Percentiles rank a stretch among this genome's conserved stretches.
Conservation (phyloP, 495 filamentous ascomycete genomes). For the Evernia prunastri region DNA sequence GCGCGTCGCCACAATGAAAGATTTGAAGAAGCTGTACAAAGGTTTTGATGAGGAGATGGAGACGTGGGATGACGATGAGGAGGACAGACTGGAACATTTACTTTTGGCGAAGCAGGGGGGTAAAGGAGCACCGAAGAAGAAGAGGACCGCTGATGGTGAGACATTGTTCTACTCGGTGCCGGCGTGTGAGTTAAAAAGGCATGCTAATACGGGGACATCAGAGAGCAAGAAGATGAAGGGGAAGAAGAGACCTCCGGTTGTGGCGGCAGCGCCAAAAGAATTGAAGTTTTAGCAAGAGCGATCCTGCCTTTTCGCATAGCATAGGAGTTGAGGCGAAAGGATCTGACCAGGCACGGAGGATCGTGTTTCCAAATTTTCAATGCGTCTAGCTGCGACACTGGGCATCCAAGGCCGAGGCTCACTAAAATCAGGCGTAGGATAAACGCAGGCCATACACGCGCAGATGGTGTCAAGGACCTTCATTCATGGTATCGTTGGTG, state of each 20-base stretch:
- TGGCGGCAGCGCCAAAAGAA: not conserved
- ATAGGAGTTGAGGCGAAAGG: not conserved
- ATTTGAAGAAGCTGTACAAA: slow-evolving; percentile 49
- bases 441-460: not conserved
- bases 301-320: slow-evolving; percentile 3
- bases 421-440: not conserved
- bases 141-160: slow-evolving; percentile 61
- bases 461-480: not conserved
- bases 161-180: not conserved
- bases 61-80: slow-evolving; percentile 65
- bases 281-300: not conserved
- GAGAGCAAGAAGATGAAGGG: slow-evolving; percentile 35
- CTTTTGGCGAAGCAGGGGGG: slow-evolving; percentile 69
- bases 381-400: not conserved
- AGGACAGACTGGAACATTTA: slow-evolving; percentile 71
- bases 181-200: not conserved
- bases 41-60: slow-evolving; percentile 55
- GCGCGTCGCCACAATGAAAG: slow-evolving; percentile 58
- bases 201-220: slow-evolving; percentile 13
- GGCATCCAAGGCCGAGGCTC: not conserved
- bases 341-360: not conserved
- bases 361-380: not conserved
- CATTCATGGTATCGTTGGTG: not conserved
- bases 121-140: slow-evolving; percentile 90
- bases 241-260: slow-evolving; percentile 23